Evolutionary conservation across 2,329 filamentous ascomycete species (phyloP), one percentile per base, ranked within the genome.

Genomic region (Ophiostoma himal-ulmi): DNA sequence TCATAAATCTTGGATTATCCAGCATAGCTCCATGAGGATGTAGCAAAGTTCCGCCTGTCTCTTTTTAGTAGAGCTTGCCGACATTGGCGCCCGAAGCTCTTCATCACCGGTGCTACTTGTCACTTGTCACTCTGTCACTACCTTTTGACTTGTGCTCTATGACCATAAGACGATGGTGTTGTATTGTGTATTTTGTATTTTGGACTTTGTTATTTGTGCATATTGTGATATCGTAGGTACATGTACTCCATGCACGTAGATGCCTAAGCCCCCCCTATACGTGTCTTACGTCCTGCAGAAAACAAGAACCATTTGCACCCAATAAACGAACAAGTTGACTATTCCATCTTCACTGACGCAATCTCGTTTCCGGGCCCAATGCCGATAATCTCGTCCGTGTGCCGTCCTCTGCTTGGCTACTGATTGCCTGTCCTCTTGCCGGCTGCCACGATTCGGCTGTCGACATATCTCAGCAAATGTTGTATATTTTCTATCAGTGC

Each of bases 201-300:
- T 10, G 37, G 37, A 39, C 2, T 13, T 17, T n/a, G 44, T 17
- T 17, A 6, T 48, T 48, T 17, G 14, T 26, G 52, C 52, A 34
- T 62, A 11, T 13, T 62, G 26, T 62, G 34, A 22, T 5, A 54
- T 20, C 48, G n/a, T 22, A 54, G 52, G 52, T 26, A 57, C n/a
- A 22, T 57, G 52, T 22, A 57, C 52, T 26, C 44, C 17, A 39
- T 48, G 44, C 44, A 26, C 52, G 52, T 22, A 10, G 52, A 57
- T 57, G 52, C 52, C 52, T 22, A 26, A 57, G 52, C n/a, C 22
- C 52, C 22, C 52, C n/a, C n/a, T 26, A 10, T 62, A 62, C 14
- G 57, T 34, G 57, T 62, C 57, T 62, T 26, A 62, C 26, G 22
- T 34, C 26, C 57, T 62, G 57, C 57, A 62, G 57, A n/a, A 11